phyloP scores from a whole-genome alignment of 2,329 filamentous ascomycete genomes.

The Aciculosporium take region DNA sequence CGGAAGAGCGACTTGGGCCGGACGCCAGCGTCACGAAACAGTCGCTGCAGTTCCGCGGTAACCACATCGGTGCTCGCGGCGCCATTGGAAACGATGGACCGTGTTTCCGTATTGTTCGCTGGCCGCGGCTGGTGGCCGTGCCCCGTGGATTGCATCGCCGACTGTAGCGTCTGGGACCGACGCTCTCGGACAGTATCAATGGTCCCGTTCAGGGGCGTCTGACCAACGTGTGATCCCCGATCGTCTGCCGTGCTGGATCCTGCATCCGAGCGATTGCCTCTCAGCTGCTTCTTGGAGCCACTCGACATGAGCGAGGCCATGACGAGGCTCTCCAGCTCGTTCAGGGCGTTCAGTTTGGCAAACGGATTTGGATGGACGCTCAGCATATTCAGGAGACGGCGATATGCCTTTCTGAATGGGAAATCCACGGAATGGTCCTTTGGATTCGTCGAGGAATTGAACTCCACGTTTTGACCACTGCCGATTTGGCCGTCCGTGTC shows the following conservation, averaged over 20 bases:
- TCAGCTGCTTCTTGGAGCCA: slow-evolving; percentile 18
- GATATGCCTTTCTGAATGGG: slow-evolving; percentile 68
- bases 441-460: neutral
- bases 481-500: slow-evolving; percentile 17
- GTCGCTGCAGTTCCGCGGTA: slow-evolving; percentile 48
- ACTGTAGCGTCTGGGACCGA: slow-evolving; percentile 37
- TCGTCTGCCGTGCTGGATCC: slow-evolving; percentile 21
- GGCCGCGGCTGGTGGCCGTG: slow-evolving; percentile 21
- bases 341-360: slow-evolving; percentile 68
- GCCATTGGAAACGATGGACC: slow-evolving; percentile 34
- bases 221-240: slow-evolving; percentile 19
- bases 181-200: slow-evolving; percentile 58
- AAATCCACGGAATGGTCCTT: slow-evolving; percentile 36
- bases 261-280: slow-evolving; percentile 23
- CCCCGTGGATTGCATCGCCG: slow-evolving; percentile 14
- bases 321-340: slow-evolving; percentile 72
- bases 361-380: slow-evolving; percentile 80
- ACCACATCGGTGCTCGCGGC: slow-evolving; percentile 48
- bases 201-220: slow-evolving; percentile 45
- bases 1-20: slow-evolving; percentile 72
- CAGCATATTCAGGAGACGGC: slow-evolving; percentile 69
- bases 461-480: slow-evolving; percentile 7
- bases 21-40: slow-evolving; percentile 53
- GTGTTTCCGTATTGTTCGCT: slow-evolving; percentile 33
- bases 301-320: slow-evolving; percentile 47